Conservation (phyloP, 345 rosid genomes). For the Rhodamnia argentea region DNA sequence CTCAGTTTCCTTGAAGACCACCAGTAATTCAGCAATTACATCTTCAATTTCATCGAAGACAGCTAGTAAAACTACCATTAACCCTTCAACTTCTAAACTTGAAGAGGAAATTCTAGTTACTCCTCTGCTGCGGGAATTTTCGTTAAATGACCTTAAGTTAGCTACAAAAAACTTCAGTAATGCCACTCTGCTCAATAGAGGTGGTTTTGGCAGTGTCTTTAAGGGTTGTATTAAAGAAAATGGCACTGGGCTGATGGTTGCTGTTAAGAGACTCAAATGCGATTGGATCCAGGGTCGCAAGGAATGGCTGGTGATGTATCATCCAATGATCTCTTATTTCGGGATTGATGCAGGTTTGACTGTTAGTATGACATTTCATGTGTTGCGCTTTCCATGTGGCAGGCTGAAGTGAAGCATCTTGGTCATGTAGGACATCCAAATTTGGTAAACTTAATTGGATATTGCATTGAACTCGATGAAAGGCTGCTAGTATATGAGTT, state of each 20-base stretch:
- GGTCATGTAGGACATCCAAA: not conserved
- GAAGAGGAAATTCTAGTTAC: not conserved
- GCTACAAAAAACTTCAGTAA: not conserved
- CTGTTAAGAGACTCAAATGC: not conserved
- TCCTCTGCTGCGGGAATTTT: not conserved
- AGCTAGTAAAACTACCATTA: too few species aligned
- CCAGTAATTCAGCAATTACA: not conserved
- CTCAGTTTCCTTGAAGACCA: not conserved
- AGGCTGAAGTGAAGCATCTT: not conserved
- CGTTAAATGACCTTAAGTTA: not conserved
- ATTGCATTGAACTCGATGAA: not conserved
- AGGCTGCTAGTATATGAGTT: not conserved
- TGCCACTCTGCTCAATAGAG: not conserved
- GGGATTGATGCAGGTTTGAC: not conserved
- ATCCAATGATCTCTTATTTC: not conserved
- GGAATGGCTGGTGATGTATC: not conserved
- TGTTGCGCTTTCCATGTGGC: not conserved
- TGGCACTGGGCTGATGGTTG: not conserved
- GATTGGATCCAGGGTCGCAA: not conserved
- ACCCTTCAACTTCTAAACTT: not conserved
- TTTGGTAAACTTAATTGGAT: constrained; percentile 1
- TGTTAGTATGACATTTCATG: not conserved
- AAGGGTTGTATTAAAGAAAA: not conserved
- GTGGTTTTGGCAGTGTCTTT: not conserved
- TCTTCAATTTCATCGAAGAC: not conserved